These are phyloP conservation scores for Suillus variegatus DNA, from an alignment of 768 basidiomycete genomes.

Conservation along the genomic window DNA sequence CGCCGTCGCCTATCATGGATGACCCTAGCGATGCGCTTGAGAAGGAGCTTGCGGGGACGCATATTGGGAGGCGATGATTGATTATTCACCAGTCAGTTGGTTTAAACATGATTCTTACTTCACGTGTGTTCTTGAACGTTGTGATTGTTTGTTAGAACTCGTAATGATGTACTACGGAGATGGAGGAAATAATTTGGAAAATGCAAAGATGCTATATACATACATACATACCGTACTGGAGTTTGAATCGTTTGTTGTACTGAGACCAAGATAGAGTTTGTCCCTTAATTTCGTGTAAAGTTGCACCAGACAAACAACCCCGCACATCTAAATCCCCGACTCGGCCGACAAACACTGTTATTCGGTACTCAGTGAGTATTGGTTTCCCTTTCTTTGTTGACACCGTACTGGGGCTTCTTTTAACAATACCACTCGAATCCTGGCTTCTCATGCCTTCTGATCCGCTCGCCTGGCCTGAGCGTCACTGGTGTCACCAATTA, in stretches of 20 bases:
- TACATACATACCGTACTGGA: background rate
- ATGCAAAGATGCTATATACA: background rate
- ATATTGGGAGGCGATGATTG: conserved; percentile 41
- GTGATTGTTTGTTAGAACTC: background rate
- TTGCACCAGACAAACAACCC: background rate
- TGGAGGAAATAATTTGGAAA: background rate
- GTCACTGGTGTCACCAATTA: too few species aligned
- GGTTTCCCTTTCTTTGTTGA: too few species aligned
- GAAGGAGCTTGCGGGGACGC: conserved; percentile 78
- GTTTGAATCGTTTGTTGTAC: background rate
- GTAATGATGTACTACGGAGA: background rate
- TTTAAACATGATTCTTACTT: background rate
- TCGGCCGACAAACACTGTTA: too few species aligned
- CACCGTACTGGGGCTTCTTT: too few species aligned
- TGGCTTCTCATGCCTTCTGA: too few species aligned
- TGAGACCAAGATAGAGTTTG: background rate
- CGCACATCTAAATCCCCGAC: too few species aligned
- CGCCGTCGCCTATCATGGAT: conserved; percentile 75
- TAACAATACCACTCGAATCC: too few species aligned
- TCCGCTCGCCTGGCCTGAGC: too few species aligned
- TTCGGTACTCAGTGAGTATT: too few species aligned
- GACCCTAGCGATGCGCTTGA: conserved; percentile 86
- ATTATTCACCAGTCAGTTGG: conserved; percentile 1
- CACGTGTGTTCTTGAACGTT: background rate
- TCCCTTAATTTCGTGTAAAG: background rate